These are phyloP conservation scores for Umbellularia californica DNA, from an alignment of 164 flowering plant species.

Conservation along the genomic window DNA sequence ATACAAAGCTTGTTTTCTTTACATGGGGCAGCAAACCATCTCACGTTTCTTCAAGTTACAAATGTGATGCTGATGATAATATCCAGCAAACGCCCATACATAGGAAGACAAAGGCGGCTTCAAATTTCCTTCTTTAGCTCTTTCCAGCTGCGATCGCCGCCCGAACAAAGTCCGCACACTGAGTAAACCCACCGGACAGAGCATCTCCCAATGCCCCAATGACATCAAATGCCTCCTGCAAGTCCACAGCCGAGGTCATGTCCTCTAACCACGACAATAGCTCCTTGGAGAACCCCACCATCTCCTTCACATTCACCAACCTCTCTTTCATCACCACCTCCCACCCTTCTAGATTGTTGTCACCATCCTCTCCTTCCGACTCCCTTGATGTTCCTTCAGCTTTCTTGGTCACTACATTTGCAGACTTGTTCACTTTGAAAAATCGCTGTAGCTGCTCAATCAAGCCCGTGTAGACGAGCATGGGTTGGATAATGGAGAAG, in stretches of 20 bases:
- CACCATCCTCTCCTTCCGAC: slow-evolving; percentile 31
- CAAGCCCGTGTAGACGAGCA: slow-evolving; percentile 88
- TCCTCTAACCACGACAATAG: slow-evolving; percentile 82
- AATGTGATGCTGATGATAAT: too few species aligned
- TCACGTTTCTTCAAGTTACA: background rate
- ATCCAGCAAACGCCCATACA: too few species aligned
- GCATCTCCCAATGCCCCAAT: slow-evolving; percentile 78
- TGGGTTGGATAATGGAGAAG: slow-evolving; percentile 62
- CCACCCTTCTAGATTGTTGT: slow-evolving; percentile 55
- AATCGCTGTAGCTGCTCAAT: slow-evolving; percentile 84
- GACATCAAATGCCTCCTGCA: slow-evolving; percentile 86
- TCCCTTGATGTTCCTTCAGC: slow-evolving; percentile 29
- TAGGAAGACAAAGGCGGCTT: too few species aligned
- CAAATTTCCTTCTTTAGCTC: background rate
- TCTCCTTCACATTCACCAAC: slow-evolving; percentile 64
- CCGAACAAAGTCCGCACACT: slow-evolving; percentile 80
- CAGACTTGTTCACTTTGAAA: slow-evolving; percentile 58
- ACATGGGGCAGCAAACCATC: background rate
- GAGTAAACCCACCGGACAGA: slow-evolving; percentile 46
- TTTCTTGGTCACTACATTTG: slow-evolving; percentile 6
- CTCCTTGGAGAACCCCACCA: slow-evolving; percentile 93
- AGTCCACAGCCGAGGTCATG: slow-evolving; percentile 53
- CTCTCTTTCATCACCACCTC: slow-evolving; percentile 83
- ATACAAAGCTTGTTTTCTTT: too few species aligned
- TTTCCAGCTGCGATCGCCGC: slow-evolving; percentile 67